Evolutionary conservation across 75 land plant genomes (phyloP), one percentile per base, ranked within the genome.

Genomic region (Picea sitchensis): DNA sequence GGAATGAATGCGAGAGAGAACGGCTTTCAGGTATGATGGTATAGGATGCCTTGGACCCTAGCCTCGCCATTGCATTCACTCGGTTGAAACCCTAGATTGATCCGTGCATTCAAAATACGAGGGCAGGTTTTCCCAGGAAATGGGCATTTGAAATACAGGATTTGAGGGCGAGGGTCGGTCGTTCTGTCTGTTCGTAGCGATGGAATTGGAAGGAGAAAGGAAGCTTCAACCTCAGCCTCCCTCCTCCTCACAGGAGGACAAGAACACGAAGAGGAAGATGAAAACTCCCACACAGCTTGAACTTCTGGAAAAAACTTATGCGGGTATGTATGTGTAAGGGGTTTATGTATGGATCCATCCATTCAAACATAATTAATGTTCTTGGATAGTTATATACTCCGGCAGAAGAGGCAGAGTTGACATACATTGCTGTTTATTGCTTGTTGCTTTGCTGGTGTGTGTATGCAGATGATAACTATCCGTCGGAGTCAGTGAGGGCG

Each of bases 251-350:
- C 54, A 82, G 61, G 87, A 82, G 20, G 79, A 75, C 13, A 72
- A 67, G 21, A 84, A 84, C 62, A 75, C 87, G 9, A 96, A 96
- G 86, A 73, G 99, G 26, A 91, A 91, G 90, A 96, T 96, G 99
- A 96, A 96, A 88, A 96, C 95, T 21, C 91, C 99, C 31, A 83
- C 78, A 59, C 99, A 96, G 85, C 82, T 96, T 41, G 95, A 94
- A 56, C 63, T 84, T 41, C 87, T 96, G 12, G 99, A 96, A 86
- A 86, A 90, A 77, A 92, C 96, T 41, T 96, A 92, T 80, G 88
- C 91, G 41, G 76, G 99, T 94, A 41, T 72, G 62, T 38, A 60
- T 23, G 77, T 11, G 77, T 18, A 26, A 41, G 69, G 31, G 59
- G 2, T 56, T 83, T 61, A 75, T 5, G 14, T 47, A 51, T 59